Percentiles rank a stretch among this genome's conserved stretches.
Evolutionary conservation across 2,329 filamentous ascomycete species (phyloP).

Genomic region (Dothideomycetidae sp.): DNA sequence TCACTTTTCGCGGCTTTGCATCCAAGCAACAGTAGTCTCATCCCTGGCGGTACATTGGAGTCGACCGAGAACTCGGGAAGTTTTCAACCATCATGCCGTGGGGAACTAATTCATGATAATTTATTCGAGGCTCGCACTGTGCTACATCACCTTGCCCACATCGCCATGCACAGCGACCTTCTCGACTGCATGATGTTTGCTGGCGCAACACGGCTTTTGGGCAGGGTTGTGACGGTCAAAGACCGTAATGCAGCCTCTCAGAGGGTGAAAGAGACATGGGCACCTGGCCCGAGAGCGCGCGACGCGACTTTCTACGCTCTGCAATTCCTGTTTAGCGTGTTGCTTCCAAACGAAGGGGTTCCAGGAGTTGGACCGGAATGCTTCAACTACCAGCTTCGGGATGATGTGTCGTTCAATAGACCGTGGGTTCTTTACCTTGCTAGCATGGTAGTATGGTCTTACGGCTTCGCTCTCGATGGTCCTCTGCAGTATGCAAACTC

Average conservation of each 20-base stretch:
- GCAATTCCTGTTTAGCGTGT: conserved; percentile 73
- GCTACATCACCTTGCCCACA: conserved; percentile 84
- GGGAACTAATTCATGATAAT: conserved; percentile 42
- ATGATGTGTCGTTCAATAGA: conserved; percentile 79
- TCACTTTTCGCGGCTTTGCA: not conserved
- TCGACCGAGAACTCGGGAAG: conserved; percentile 15
- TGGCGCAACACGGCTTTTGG: conserved; percentile 68
- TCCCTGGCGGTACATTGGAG: conserved; percentile 14
- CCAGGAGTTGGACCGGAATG: conserved; percentile 18
- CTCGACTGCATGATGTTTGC: conserved; percentile 97
- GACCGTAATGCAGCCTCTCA: conserved; percentile 69
- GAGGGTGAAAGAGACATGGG: conserved; percentile 81
- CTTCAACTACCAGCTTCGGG: conserved; percentile 59
- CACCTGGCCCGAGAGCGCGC: conserved; percentile 70
- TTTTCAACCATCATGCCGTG: conserved; percentile 13
- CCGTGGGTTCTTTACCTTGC: conserved; percentile 96
- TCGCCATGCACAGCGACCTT: conserved; percentile 95
- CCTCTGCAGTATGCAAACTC: conserved; percentile 38
- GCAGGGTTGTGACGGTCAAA: conserved; percentile 66
- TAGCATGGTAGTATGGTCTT: conserved; percentile 84
- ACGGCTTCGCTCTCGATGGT: conserved; percentile 82
- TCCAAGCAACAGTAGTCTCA: conserved; percentile 9
- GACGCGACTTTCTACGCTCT: conserved; percentile 89
- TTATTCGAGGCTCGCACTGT: conserved; percentile 82
- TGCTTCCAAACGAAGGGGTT: conserved; percentile 45